Evolutionary conservation across 2,329 filamentous ascomycete genomes (phyloP).

Genomic region (Verticillium nubilum): DNA sequence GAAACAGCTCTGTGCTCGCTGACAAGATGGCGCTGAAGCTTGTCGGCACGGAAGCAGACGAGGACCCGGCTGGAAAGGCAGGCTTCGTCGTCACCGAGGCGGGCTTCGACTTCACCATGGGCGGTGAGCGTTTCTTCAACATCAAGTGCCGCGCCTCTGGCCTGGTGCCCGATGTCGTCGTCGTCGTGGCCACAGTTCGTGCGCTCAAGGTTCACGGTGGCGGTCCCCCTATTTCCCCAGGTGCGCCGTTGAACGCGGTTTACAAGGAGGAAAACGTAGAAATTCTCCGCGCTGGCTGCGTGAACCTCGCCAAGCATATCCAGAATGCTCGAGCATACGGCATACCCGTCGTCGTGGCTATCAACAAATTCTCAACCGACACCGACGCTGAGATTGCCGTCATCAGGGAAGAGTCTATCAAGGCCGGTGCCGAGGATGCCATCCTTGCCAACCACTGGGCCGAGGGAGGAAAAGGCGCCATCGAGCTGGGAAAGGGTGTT

Average conservation of each 20-base stretch:
- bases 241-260: constrained; percentile 76
- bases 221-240: constrained; percentile 87
- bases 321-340: constrained; percentile 84
- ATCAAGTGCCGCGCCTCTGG: constrained; percentile 98
- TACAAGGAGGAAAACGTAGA: constrained; percentile 95
- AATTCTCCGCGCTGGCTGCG: constrained; percentile 79
- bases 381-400: constrained; percentile 87
- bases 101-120: constrained; percentile 99
- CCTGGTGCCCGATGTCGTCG: constrained; percentile 85
- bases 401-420: constrained; percentile 83
- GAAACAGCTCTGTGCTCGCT: constrained; percentile 89
- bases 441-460: constrained; percentile 96
- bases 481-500: constrained; percentile 83
- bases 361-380: constrained; percentile 95
- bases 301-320: constrained; percentile 96
- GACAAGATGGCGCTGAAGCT: constrained; percentile 96
- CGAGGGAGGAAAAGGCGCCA: constrained; percentile 82
- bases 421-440: constrained; percentile 89
- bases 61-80: constrained; percentile 74
- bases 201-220: constrained; percentile 96
- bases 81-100: constrained; percentile 96
- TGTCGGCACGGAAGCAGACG: constrained; percentile 86
- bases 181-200: constrained; percentile 91
- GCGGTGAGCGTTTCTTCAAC: constrained; percentile 98
- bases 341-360: constrained; percentile 89